Evolutionary conservation across 139 green algal genomes (phyloP).

Genomic region (Tetraselmis chui): DNA sequence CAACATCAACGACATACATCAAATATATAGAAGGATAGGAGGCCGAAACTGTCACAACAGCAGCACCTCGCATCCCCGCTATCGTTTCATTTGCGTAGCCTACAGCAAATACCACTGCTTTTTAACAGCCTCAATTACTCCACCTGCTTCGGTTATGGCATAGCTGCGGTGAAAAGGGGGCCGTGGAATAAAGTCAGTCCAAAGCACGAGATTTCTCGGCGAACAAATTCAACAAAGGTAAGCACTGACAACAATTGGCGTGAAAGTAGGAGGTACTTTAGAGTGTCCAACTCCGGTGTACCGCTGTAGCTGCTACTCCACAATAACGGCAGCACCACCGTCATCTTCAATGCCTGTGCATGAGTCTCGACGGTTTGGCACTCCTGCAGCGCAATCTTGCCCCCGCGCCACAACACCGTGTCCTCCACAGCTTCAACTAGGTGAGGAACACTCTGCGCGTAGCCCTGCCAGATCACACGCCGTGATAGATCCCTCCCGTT

Average conservation of each 20-base stretch:
- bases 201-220: too few species aligned
- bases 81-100: not conserved
- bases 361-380: not conserved
- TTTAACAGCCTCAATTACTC: not conserved
- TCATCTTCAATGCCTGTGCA: not conserved
- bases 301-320: not conserved
- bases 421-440: conserved; percentile 35
- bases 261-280: not conserved
- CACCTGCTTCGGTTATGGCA: not conserved
- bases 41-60: too few species aligned
- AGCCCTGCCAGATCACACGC: conserved; percentile 57
- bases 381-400: not conserved
- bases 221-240: too few species aligned
- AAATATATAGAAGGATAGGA: too few species aligned
- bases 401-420: conserved; percentile 4
- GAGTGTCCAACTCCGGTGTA: not conserved
- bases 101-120: not conserved
- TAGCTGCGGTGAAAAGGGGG: too few species aligned
- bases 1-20: too few species aligned
- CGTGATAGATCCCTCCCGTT: conserved; percentile 55
- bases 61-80: too few species aligned
- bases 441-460: conserved; percentile 20
- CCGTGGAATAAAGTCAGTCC: too few species aligned
- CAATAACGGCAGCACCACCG: not conserved
- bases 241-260: too few species aligned